Evolutionary conservation across 2,329 filamentous ascomycete genomes (phyloP).

Genomic region (Cytospora mali): DNA sequence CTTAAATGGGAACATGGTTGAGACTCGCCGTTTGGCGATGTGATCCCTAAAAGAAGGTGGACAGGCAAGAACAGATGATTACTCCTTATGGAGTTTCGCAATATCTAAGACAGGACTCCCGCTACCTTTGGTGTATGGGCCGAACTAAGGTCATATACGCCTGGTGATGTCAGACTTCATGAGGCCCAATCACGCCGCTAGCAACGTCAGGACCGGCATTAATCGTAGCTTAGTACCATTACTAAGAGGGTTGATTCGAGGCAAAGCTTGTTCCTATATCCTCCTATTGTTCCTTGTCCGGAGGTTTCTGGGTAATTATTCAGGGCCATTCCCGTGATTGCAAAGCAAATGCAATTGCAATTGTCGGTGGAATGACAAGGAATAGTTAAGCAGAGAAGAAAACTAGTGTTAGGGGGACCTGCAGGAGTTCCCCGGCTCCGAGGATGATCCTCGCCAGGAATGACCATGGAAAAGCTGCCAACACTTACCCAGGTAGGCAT

Average conservation of each 20-base stretch:
- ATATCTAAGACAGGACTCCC: neutral
- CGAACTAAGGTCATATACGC: neutral
- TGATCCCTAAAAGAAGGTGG: neutral
- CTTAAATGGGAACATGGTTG: constrained; percentile 5
- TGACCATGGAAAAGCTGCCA: neutral
- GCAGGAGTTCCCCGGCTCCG: constrained; percentile 10
- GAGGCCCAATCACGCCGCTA: neutral
- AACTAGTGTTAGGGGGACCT: neutral
- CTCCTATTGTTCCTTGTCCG: no score
- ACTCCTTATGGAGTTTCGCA: neutral
- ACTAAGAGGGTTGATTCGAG: no score
- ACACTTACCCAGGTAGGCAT: no score
- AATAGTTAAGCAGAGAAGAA: no score
- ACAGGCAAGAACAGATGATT: neutral
- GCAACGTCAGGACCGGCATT: neutral
- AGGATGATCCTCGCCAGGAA: neutral
- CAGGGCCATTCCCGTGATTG: no score
- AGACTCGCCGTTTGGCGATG: neutral
- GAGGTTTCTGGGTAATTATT: no score
- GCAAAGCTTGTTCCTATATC: no score
- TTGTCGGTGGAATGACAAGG: no score
- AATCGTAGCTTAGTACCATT: neutral
- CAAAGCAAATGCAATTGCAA: no score
- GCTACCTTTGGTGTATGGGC: neutral
- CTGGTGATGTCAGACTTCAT: neutral